Base-by-base conservation (phyloP, 163 green algal species). In the Scenedesmus sp. region DNA sequence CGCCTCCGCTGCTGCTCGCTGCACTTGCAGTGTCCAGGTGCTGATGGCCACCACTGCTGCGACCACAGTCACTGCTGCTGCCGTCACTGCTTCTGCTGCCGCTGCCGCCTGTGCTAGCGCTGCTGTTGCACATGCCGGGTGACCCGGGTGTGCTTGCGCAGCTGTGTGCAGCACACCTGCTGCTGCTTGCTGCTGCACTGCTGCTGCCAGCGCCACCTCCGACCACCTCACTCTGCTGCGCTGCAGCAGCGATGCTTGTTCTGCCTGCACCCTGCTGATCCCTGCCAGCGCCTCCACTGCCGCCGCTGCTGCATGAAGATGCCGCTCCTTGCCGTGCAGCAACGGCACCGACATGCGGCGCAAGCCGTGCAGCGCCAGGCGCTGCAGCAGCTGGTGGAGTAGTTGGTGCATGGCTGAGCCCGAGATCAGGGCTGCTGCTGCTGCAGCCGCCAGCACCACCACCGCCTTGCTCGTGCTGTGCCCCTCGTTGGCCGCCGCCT, bases 181-280 rank as follows among this genome's bases (percentile, higher is more conserved):
- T 85, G 80, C 43, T 68, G 20, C 80, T 72, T 33, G 76, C 22
- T 80, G 70, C 33, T 80, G 70, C 33, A 43, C 70, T 80, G 70
- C 70, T 46, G 70, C 70, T 80, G 15, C 70, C 15, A 7, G 44
- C 70, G 13, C 30, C 70, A 46, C 70, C 30, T 15, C 20, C 70
- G 5, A 22, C 7, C 51, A 61, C 51, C 51, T 61, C 51, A 61
- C 51, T 72, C 59, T 72, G 24, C 59, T 72, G 59, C 59, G 35
- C 24, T 24, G 33, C 59, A 72, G 59, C 59, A 72, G 59, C 59
- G 35, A 1, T 61, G 51, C 10, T 61, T 15, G 51, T 61, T 12
- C 51, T 61, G 24, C 13, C 51, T 61, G 51, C 51, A 22, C 51
- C 51, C 51, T 61, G 10, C 51, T 72, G n/a, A 24, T 43, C 70